phyloP scores from a whole-genome alignment of 1,284 basidiomycete species.

The Kwoniella shivajii region DNA sequence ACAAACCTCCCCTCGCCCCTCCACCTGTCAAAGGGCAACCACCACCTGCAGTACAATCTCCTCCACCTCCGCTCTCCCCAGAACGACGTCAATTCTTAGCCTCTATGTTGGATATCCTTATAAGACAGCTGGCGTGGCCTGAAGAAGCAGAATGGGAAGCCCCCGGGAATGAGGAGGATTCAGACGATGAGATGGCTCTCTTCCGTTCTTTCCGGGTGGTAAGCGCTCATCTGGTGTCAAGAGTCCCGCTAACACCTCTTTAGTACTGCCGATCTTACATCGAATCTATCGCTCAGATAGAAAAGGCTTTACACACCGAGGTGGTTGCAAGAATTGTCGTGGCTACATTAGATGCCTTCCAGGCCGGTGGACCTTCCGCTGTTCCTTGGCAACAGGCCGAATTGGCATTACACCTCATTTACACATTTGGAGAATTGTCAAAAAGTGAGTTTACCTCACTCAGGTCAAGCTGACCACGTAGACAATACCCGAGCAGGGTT shows the following conservation, averaged over 20 bases:
- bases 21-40: slow-evolving; percentile 26
- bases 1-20: slow-evolving; percentile 14
- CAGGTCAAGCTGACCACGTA: slow-evolving; percentile 11
- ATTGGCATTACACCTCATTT: slow-evolving; percentile 86
- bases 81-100: slow-evolving; percentile 77
- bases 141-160: slow-evolving; percentile 83
- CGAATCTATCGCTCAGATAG: slow-evolving; percentile 88
- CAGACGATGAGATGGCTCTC: slow-evolving; percentile 81
- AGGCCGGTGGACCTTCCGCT: slow-evolving; percentile 40
- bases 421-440: slow-evolving; percentile 85
- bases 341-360: slow-evolving; percentile 43
- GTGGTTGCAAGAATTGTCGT: slow-evolving; percentile 53
- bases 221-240: slow-evolving; percentile 10
- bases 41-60: slow-evolving; percentile 23
- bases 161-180: slow-evolving; percentile 71
- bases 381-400: slow-evolving; percentile 94
- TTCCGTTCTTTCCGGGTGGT: slow-evolving; percentile 88
- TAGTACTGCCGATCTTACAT: slow-evolving; percentile 68
- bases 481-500: slow-evolving; percentile 52
- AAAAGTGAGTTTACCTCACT: slow-evolving; percentile 53
- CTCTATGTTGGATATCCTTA: slow-evolving; percentile 75
- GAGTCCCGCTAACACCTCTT: neutral
- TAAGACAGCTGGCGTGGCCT: slow-evolving; percentile 69
- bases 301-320: slow-evolving; percentile 51
- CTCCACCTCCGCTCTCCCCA: slow-evolving; percentile 57